These are phyloP conservation scores for Alternaria tenuissima DNA, from an alignment of 2,329 filamentous ascomycete genomes.

Conservation along the genomic window DNA sequence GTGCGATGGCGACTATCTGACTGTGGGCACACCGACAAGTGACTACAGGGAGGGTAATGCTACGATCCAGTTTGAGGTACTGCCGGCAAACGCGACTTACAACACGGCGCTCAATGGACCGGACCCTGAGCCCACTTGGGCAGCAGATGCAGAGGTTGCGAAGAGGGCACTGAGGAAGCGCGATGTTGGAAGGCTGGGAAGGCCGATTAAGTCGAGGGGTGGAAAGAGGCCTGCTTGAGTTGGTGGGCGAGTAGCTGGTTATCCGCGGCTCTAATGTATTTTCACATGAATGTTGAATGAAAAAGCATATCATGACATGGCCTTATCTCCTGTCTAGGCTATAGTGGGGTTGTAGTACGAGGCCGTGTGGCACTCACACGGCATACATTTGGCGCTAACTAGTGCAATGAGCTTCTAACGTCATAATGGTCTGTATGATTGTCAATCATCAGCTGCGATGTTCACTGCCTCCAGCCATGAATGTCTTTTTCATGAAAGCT, in stretches of 20 bases:
- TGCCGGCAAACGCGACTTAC: conserved; percentile 58
- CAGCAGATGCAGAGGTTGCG: conserved; percentile 11
- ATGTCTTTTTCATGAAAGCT: neutral
- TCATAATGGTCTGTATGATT: conserved; percentile 9
- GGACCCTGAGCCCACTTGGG: conserved; percentile 47
- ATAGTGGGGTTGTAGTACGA: conserved; percentile 3
- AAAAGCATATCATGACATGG: conserved; percentile 5
- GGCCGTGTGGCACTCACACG: conserved; percentile 15
- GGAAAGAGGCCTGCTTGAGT: conserved; percentile 1
- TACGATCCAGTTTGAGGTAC: conserved; percentile 56
- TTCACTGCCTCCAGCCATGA: too few species aligned
- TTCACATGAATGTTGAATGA: conserved; percentile 3
- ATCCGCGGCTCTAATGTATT: neutral
- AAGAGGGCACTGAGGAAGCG: conserved; percentile 27
- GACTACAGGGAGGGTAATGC: conserved; percentile 55
- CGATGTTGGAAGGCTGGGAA: conserved; percentile 22
- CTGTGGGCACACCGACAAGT: conserved; percentile 47
- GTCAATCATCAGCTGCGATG: neutral
- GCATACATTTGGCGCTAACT: conserved; percentile 1
- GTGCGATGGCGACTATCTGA: conserved; percentile 40
- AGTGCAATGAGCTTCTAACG: conserved; percentile 5
- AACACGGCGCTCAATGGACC: conserved; percentile 56
- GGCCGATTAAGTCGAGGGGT: conserved; percentile 10
- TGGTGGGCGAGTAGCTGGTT: neutral
- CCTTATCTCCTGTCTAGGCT: neutral